Base-by-base conservation (phyloP, 2,329 filamentous ascomycete species). In the Pseudogymnoascus sp. region DNA sequence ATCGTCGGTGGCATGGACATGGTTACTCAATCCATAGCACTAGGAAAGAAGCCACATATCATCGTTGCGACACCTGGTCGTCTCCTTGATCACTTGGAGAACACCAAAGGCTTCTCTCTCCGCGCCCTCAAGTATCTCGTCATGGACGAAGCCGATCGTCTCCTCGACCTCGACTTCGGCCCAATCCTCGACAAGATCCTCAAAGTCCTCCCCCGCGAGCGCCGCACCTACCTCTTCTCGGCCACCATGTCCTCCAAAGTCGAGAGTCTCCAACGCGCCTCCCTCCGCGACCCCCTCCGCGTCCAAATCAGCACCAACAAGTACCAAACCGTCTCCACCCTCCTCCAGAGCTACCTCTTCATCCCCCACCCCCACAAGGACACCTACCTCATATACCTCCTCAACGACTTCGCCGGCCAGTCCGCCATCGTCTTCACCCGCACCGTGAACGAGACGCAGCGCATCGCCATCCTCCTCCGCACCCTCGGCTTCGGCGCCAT, bases 1-100 rank as follows among this genome's bases (percentile, higher is more conserved):
- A 86, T 99, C 45, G 90, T 97, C 1, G 94, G 94, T 69, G 94
- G 94, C 45, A 87, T 97, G 81, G 93, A 97, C 67, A 97, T 97
- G 91, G 90, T 97, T 0, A 84, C 90, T 0, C 94, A 99, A 74
- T 77, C 89, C 1, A 95, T 99, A 66, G 89, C 92, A 0, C 83
- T 99, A 0, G 91, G 90, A n/a, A 97, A 96, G 81, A 93, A 93
- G 69, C 94, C 94, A 6, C 94, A 99, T 71, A 87, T 99, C 23
- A 80, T 97, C 22, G 92, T 97, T 39, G 93, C 93, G 0, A 97
- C 93, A 0, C 93, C 93, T 0, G 93, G 92, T 60, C 85, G 93
- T 62, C 78, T 97, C 22, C 80, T 97, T 4, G 94, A 97, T 70
- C 94, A 99, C 69, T 79, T 97, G 7, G 92, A 97, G 73, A 96